Evolutionary conservation across 495 filamentous ascomycete genomes (phyloP).

Genomic region (Pseudotulostoma volvatum): DNA sequence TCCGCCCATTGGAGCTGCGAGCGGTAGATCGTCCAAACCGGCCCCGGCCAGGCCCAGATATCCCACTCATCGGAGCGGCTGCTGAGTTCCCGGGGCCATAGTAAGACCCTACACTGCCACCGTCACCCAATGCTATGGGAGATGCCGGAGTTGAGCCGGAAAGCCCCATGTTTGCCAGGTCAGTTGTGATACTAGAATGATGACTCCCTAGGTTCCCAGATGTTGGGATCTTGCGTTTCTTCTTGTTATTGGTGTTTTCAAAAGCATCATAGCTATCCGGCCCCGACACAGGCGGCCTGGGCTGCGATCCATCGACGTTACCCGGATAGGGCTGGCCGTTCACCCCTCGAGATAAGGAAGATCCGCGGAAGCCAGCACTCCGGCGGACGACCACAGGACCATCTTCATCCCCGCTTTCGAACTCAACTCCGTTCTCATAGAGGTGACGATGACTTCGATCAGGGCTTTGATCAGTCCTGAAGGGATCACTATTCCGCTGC

Average conservation of each 20-base stretch:
- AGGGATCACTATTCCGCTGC: constrained; percentile 22
- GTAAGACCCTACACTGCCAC: constrained; percentile 35
- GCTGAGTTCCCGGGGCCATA: constrained; percentile 38
- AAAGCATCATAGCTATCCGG: constrained; percentile 91
- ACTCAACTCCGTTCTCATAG: constrained; percentile 22
- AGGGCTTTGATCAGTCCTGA: constrained; percentile 31
- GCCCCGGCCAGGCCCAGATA: constrained; percentile 66
- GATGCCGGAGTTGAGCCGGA: constrained; percentile 28
- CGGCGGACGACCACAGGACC: constrained; percentile 29
- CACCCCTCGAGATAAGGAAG: constrained; percentile 19
- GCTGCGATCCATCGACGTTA: constrained; percentile 14
- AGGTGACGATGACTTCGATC: constrained; percentile 27
- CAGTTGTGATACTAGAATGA: constrained; percentile 42
- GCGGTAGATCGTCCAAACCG: constrained; percentile 46
- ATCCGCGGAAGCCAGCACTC: constrained; percentile 28
- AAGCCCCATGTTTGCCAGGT: constrained; percentile 46
- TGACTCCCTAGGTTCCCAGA: constrained; percentile 53
- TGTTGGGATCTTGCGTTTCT: constrained; percentile 94
- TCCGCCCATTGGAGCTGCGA: constrained; percentile 40
- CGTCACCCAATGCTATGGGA: constrained; percentile 25
- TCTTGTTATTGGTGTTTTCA: constrained; percentile 98
- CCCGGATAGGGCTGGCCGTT: constrained; percentile 12
- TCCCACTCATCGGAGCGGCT: constrained; percentile 35
- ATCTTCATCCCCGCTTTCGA: constrained; percentile 32
- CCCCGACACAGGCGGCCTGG: constrained; percentile 20